These are phyloP conservation scores for Xylaria arbuscula DNA, from an alignment of 2,329 filamentous ascomycete species.

Conservation along the genomic window DNA sequence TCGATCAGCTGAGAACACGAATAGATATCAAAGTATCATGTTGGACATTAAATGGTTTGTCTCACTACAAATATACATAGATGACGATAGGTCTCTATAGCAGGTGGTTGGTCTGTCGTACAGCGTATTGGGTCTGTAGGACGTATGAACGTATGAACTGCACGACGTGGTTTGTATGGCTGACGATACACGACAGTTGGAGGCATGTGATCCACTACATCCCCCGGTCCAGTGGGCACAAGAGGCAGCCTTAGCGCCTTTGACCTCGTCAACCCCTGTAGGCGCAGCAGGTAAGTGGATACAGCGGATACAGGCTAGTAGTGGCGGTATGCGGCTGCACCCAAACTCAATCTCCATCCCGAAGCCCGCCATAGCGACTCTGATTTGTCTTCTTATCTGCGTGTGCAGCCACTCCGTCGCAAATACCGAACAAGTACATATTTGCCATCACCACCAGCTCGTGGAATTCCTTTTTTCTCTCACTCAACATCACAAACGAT, in stretches of 20 bases:
- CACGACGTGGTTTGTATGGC: not conserved
- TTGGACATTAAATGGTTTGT: conserved; percentile 16
- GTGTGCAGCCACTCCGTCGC: conserved; percentile 35
- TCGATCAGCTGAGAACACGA: conserved; percentile 16
- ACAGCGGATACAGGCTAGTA: not conserved
- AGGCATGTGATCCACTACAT: conserved; percentile 18
- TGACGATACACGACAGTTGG: conserved; percentile 8
- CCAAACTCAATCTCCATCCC: conserved; percentile 23
- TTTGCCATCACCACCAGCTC: conserved; percentile 31
- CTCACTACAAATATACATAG: conserved; percentile 1
- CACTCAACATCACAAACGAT: not conserved
- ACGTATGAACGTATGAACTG: not conserved
- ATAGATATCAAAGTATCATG: not conserved
- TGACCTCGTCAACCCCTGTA: conserved; percentile 21
- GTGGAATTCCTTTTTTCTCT: conserved; percentile 1
- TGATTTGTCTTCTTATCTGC: conserved; percentile 17
- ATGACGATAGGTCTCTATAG: not conserved
- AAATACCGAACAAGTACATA: conserved; percentile 27
- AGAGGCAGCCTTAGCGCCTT: conserved; percentile 2
- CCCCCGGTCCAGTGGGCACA: conserved; percentile 10
- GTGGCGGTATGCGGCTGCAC: conserved; percentile 19
- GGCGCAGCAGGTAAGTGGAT: conserved; percentile 31
- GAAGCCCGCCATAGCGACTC: conserved; percentile 12
- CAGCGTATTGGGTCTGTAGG: not conserved
- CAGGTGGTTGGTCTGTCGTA: not conserved